Percentiles rank a stretch among this genome's conserved stretches.
Evolutionary conservation across 352 stramenopile species (phyloP).

Genomic region (Phytophthora idaei): DNA sequence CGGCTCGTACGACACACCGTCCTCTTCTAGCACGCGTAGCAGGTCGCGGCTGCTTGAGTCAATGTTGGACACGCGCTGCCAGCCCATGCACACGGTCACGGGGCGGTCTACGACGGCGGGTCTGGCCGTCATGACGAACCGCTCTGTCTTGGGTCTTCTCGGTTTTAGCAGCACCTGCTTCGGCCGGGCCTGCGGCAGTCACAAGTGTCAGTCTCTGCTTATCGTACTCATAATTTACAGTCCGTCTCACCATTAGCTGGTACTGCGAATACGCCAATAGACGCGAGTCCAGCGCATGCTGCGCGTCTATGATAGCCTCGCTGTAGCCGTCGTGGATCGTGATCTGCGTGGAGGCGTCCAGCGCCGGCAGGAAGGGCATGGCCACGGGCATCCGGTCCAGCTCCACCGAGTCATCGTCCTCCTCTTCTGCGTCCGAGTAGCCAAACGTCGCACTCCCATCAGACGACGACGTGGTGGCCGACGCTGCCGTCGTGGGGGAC

Average conservation of each 20-base stretch:
- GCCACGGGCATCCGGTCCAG: slow-evolving; percentile 51
- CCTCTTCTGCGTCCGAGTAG: slow-evolving; percentile 36
- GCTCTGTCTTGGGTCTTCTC: slow-evolving; percentile 51
- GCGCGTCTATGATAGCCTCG: slow-evolving; percentile 74
- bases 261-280: slow-evolving; percentile 87
- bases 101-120: slow-evolving; percentile 69
- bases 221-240: not conserved
- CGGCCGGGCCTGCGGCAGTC: slow-evolving; percentile 43
- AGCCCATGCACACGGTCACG: slow-evolving; percentile 87
- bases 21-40: slow-evolving; percentile 80
- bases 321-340: slow-evolving; percentile 83
- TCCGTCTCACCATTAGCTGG: slow-evolving; percentile 62
- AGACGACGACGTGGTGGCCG: slow-evolving; percentile 34
- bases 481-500: slow-evolving; percentile 27
- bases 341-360: slow-evolving; percentile 88
- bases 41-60: slow-evolving; percentile 77
- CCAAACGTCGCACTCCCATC: slow-evolving; percentile 37
- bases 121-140: slow-evolving; percentile 64
- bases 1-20: slow-evolving; percentile 84
- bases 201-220: not conserved
- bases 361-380: slow-evolving; percentile 72
- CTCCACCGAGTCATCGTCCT: slow-evolving; percentile 52
- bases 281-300: slow-evolving; percentile 77
- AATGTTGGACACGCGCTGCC: slow-evolving; percentile 78
- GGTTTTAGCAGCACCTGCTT: slow-evolving; percentile 72